These are phyloP conservation scores for Diatrype stigma DNA, from an alignment of 2,329 filamentous ascomycete genomes.

Conservation along the genomic window DNA sequence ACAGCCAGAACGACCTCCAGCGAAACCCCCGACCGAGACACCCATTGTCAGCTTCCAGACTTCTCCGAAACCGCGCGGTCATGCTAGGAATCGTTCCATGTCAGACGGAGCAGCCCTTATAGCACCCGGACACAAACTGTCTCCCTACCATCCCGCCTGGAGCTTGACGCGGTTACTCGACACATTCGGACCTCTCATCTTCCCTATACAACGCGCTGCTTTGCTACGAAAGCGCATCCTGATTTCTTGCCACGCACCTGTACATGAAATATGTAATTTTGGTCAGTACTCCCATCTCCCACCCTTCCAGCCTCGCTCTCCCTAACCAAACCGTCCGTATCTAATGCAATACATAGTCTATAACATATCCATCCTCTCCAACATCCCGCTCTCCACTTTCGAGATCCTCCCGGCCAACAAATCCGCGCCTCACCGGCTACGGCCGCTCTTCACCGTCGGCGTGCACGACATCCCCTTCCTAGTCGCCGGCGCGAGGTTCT, in stretches of 20 bases:
- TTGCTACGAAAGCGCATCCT: slow-evolving; percentile 83
- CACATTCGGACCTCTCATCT: slow-evolving; percentile 84
- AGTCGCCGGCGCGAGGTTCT: slow-evolving; percentile 52
- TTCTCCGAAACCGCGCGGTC: slow-evolving; percentile 30
- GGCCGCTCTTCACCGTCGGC: slow-evolving; percentile 87
- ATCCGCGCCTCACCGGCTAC: slow-evolving; percentile 61
- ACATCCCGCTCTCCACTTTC: slow-evolving; percentile 71
- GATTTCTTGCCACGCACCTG: slow-evolving; percentile 79
- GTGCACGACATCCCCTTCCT: slow-evolving; percentile 88
- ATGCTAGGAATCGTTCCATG: slow-evolving; percentile 53
- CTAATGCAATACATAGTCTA: slow-evolving; percentile 62
- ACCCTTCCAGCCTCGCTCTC: neutral
- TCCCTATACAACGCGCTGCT: slow-evolving; percentile 84
- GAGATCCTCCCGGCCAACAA: slow-evolving; percentile 60
- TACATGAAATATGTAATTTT: slow-evolving; percentile 83
- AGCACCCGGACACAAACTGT: slow-evolving; percentile 61
- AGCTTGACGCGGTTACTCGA: slow-evolving; percentile 75
- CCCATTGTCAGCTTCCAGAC: slow-evolving; percentile 43
- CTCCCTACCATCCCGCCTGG: slow-evolving; percentile 79
- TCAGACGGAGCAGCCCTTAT: slow-evolving; percentile 59
- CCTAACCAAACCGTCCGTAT: neutral
- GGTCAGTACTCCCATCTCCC: slow-evolving; percentile 48
- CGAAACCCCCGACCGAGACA: slow-evolving; percentile 46
- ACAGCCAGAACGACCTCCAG: slow-evolving; percentile 26
- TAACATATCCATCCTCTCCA: slow-evolving; percentile 86